Base-by-base conservation (phyloP, 2,329 filamentous ascomycete genomes). In the Stagonosporopsis vannaccii region DNA sequence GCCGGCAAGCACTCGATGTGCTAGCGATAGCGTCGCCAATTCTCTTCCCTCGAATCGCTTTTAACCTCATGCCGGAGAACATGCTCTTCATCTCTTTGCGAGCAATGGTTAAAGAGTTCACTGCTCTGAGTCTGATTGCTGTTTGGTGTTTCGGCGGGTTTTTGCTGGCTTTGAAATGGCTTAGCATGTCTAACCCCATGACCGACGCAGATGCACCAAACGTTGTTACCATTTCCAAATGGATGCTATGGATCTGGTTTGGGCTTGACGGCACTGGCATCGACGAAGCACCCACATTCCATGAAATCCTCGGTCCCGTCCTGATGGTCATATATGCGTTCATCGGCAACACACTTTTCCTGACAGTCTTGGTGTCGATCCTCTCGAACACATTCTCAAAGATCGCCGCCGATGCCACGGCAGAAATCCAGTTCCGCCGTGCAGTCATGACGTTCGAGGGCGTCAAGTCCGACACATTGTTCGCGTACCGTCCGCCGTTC, bases 161-260 rank as follows among this genome's bases (percentile, higher is more conserved):
- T 74, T 75, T 95, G 49, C 80, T 96, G 41, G 90, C 90, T 22
- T 84, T 96, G 73, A 82, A 88, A 32, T 95, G 91, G 91, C 84
- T 96, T 8, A 86, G 87, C 56, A 72, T 76, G 59, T 75, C 74
- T 39, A 73, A 71, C 32, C 60, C 65, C 8, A 60, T 65, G 2
- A 66, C 72, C n/a, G 65, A 69, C 28, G 69, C 66, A 36, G 67
- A 71, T 20, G 65, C 70, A 0, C 86, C 89, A 49, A 78, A 83
- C 47, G 75, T 87, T 4, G 78, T 90, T 75, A 90, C 88, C 1
- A 92, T 95, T 59, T 87, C 87, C 40, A 92, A 93, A 75, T 96
- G 91, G 91, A 94, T 96, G 90, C 84, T 95, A 1, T 95, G 90
- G 84, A 93, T 96, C 61, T 96, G 91, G 91, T 95, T 96, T 69